phyloP scores from a whole-genome alignment of 2,329 filamentous ascomycete species.

The Herpomyces periplanetae region DNA sequence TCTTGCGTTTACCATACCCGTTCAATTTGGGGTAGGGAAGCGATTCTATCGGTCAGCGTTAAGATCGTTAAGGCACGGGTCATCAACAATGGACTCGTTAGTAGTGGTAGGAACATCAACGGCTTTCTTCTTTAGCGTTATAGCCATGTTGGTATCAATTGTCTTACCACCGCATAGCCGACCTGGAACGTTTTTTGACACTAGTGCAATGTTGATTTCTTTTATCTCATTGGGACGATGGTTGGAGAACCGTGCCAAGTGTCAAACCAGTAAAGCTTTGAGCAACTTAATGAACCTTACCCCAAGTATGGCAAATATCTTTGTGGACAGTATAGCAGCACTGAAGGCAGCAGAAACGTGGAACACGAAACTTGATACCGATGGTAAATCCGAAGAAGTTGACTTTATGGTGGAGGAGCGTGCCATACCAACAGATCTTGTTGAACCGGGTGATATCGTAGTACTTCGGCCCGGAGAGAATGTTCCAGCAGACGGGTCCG shows the following conservation, averaged over 20 bases:
- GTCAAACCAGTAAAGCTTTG: conserved; percentile 70
- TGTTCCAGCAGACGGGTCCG: conserved; percentile 58
- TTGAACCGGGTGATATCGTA: conserved; percentile 74
- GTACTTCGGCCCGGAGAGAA: conserved; percentile 80
- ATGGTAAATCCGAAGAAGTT: conserved; percentile 7
- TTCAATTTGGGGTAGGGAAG: conserved; percentile 82
- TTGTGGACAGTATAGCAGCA: conserved; percentile 63
- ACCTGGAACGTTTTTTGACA: conserved; percentile 74
- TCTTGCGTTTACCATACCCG: conserved; percentile 43
- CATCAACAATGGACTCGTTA: conserved; percentile 89
- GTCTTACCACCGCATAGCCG: conserved; percentile 30
- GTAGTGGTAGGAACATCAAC: conserved; percentile 73
- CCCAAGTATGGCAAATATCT: conserved; percentile 87
- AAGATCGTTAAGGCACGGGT: conserved; percentile 56
- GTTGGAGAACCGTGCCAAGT: conserved; percentile 74
- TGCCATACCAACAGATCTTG: conserved; percentile 61
- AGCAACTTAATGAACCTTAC: conserved; percentile 80
- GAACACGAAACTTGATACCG: conserved; percentile 11
- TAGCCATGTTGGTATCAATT: conserved; percentile 50
- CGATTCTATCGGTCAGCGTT: conserved; percentile 80
- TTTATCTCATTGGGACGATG: conserved; percentile 72
- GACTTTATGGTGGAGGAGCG: conserved; percentile 35
- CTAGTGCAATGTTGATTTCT: conserved; percentile 87
- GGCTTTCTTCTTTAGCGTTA: conserved; percentile 76
- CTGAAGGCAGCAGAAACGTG: conserved; percentile 58